Base-by-base conservation (phyloP, 495 filamentous ascomycete genomes). In the Neurospora sp. region DNA sequence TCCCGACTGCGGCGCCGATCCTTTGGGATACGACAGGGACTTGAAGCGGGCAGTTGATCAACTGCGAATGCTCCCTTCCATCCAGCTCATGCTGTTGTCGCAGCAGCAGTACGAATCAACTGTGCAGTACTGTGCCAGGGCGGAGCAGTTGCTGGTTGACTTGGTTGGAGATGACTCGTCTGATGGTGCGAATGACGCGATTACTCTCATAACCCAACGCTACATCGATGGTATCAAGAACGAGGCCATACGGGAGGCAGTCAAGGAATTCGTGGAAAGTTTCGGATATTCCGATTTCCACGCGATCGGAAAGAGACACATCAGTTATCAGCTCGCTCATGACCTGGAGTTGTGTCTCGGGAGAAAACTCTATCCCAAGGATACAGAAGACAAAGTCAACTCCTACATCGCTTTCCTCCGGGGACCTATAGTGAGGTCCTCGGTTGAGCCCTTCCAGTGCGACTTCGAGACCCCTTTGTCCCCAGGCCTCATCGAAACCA, bases 341-440 rank as follows among this genome's bases (percentile, higher is more conserved):
- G 84, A 87, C 20, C 86, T 84, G 69, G 82, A 86, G 70, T 80
- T 76, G 70, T 85, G 83, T 16, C 78, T 88, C 5, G 78, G 81
- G 31, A 81, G 79, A 37, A 77, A 78, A 9, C 69, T 83, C 4
- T 88, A 85, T 70, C 53, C 73, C 0, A 76, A 79, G 6, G 72
- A 78, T 1, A 70, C 80, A 39, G 68, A 75, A 22, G 77, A 73
- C 17, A 44, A 73, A 39, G 74, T 89, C 39, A 76, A 76, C 69
- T 74, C 76, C 3, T 88, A 89, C 73, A 74, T 86, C 39, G 77
- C 76, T 0, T 72, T 82, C 8, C 68, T 82, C 1, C 75, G 72
- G 31, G 75, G 61, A 40, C 74, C 77, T 39, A 71, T 77, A 68
- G 16, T 42, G 6, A 68, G 44, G 10, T 22, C 71, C 17, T n/a